Conservation (phyloP, 176 grass and related monocot genomes). For the Rhipidocladum racemiflorum region DNA sequence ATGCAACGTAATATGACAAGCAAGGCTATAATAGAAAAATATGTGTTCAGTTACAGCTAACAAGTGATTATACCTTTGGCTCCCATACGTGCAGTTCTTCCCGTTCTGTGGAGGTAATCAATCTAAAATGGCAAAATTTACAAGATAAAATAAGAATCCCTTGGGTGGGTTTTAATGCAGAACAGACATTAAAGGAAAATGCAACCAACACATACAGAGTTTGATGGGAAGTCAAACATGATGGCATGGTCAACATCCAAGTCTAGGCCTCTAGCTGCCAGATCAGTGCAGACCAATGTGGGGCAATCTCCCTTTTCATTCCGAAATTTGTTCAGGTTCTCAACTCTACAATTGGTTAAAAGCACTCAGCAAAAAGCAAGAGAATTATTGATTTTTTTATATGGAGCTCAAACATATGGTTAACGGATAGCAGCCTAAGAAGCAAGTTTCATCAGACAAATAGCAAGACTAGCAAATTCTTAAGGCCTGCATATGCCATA, state of each 20-base stretch:
- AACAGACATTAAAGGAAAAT: slow-evolving; percentile 8
- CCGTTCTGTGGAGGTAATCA: slow-evolving; percentile 96
- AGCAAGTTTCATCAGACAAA: neutral
- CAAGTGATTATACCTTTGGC: slow-evolving; percentile 75
- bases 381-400: neutral
- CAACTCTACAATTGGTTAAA: slow-evolving; percentile 65
- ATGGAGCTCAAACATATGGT: neutral
- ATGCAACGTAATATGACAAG: neutral
- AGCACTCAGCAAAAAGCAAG: neutral
- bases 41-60: neutral
- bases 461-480: neutral
- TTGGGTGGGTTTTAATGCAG: neutral
- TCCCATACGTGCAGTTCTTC: slow-evolving; percentile 96
- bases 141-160: slow-evolving; percentile 1
- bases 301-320: slow-evolving; percentile 97
- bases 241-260: slow-evolving; percentile 98
- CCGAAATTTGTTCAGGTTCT: slow-evolving; percentile 95
- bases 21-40: neutral
- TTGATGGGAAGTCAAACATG: slow-evolving; percentile 95
- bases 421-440: neutral
- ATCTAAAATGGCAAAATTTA: slow-evolving; percentile 51
- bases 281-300: slow-evolving; percentile 90
- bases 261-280: slow-evolving; percentile 93
- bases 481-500: neutral
- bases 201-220: slow-evolving; percentile 63